Base-by-base conservation (phyloP, 2,329 filamentous ascomycete genomes). In the Microsporum canis region DNA sequence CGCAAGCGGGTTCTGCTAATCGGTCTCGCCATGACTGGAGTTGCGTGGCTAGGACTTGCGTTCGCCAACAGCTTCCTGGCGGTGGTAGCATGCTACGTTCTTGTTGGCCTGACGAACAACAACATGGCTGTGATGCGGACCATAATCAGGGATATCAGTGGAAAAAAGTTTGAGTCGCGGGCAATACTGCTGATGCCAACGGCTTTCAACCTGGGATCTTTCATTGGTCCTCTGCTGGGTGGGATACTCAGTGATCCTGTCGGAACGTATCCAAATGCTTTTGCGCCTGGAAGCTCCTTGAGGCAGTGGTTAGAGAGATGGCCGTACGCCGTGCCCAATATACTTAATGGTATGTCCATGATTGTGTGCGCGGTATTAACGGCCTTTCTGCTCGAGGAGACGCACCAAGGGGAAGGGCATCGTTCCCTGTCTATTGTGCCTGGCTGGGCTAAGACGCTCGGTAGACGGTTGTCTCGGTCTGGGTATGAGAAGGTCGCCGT, bases 141-240 rank as follows among this genome's bases (percentile, higher is more conserved):
- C 33, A 55, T 55, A 12, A 23, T 55, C 51, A 55, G 31, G 51
- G 51, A 55, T n/a, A 55, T 55, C n/a, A 55, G 51, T 5, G 51
- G 51, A 17, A 12, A 55, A 1, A 55, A 55, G 51, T 55, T 55
- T 10, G 51, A 55, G 51, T 55, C 51, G 8, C 51, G 51, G 17
- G 51, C 51, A 2, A 31, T 55, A 29, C 17, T 55, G 31, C 33
- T 55, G n/a, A 31, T 55, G 14, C 51, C 51, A 36, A 55, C 51
- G 12, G 31, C 51, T 4, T 55, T 55, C 31, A 55, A 55, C 23
- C 10, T 55, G n/a, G 51, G 14, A 12, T 34, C 31, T 36, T n/a
- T 34, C 3, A 6, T 55, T n/a, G 51, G 51, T 2, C 51, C 51
- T 8, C 31, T 55, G n/a, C 2, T 55, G 8, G 51, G 51, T 12